Conservation (phyloP, 192 early-diverging fungal genomes). For the Gaertneriomyces sp. region DNA sequence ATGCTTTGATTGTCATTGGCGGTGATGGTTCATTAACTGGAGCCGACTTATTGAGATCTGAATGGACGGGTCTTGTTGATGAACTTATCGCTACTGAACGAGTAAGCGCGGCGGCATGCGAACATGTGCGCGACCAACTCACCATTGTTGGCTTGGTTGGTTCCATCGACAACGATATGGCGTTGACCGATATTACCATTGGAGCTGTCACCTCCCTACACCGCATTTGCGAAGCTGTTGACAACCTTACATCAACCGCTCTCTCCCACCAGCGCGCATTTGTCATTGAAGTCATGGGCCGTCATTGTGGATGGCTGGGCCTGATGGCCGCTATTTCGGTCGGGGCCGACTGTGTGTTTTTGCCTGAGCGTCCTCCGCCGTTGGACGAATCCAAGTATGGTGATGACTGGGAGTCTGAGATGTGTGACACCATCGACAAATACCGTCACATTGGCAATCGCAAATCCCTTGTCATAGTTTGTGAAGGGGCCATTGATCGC, state of each 20-base stretch:
- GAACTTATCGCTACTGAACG: slow-evolving; percentile 60
- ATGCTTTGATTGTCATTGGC: slow-evolving; percentile 91
- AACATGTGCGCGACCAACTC: slow-evolving; percentile 58
- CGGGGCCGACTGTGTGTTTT: slow-evolving; percentile 93
- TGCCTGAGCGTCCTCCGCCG: slow-evolving; percentile 88
- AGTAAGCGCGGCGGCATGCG: slow-evolving; percentile 60
- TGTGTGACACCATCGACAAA: slow-evolving; percentile 74
- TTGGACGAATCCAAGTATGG: slow-evolving; percentile 46
- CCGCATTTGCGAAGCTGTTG: slow-evolving; percentile 93
- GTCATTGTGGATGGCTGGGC: slow-evolving; percentile 88
- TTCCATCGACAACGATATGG: slow-evolving; percentile 93
- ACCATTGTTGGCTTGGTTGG: slow-evolving; percentile 97
- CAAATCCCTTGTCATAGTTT: slow-evolving; percentile 92
- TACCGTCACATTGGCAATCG: slow-evolving; percentile 82
- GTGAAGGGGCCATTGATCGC: slow-evolving; percentile 92
- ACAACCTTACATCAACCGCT: slow-evolving; percentile 88
- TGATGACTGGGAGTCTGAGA: slow-evolving; percentile 82
- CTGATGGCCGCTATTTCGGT: slow-evolving; percentile 43
- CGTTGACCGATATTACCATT: slow-evolving; percentile 85
- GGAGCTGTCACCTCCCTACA: slow-evolving; percentile 90
- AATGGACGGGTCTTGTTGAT: slow-evolving; percentile 81
- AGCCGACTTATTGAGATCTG: slow-evolving; percentile 83
- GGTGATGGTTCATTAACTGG: slow-evolving; percentile 97
- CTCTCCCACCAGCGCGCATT: slow-evolving; percentile 94
- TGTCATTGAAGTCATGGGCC: slow-evolving; percentile 97